These are phyloP conservation scores for Trichoderma reesei DNA, from an alignment of 495 filamentous ascomycete genomes.

Conservation along the genomic window DNA sequence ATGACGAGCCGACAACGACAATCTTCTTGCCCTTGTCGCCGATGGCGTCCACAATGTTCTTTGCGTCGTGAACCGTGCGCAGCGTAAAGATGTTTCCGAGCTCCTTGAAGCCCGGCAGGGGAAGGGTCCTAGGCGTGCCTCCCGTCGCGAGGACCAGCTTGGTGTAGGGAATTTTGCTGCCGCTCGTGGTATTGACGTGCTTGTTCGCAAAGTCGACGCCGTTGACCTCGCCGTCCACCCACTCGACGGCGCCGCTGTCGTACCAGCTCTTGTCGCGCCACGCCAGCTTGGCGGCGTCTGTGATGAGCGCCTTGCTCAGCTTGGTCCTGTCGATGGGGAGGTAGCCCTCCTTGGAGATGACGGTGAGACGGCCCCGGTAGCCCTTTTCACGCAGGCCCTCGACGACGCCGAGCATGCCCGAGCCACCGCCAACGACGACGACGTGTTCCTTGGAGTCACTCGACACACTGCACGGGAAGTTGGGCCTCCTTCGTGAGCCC, in stretches of 20 bases:
- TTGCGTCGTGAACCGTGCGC: constrained; percentile 61
- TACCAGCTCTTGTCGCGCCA: constrained; percentile 70
- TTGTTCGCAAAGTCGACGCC: constrained; percentile 66
- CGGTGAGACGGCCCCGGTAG: constrained; percentile 70
- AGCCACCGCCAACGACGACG: constrained; percentile 83
- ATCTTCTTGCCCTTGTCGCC: constrained; percentile 85
- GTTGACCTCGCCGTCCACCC: constrained; percentile 63
- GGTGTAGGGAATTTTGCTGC: constrained; percentile 61
- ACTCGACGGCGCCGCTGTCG: constrained; percentile 60
- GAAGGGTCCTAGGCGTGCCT: constrained; percentile 66
- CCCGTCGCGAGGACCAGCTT: constrained; percentile 88
- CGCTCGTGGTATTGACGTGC: constrained; percentile 60
- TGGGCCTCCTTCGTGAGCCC: constrained; percentile 56
- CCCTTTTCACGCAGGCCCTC: constrained; percentile 74
- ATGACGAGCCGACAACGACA: constrained; percentile 81
- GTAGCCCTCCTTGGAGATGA: constrained; percentile 77
- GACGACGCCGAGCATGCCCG: constrained; percentile 66
- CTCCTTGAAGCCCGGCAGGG: constrained; percentile 76
- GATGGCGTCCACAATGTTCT: constrained; percentile 64
- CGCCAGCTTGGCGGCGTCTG: constrained; percentile 69
- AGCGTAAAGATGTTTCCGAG: constrained; percentile 80
- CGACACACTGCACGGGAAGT: constrained; percentile 51
- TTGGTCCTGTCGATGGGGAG: constrained; percentile 88
- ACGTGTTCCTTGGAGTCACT: constrained; percentile 52
- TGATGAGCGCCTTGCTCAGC: constrained; percentile 85